Percentiles rank a stretch among this genome's conserved stretches.
These are phyloP conservation scores for Aaosphaeria arxii DNA, from an alignment of 2,329 filamentous ascomycete species.

Conservation along the genomic window DNA sequence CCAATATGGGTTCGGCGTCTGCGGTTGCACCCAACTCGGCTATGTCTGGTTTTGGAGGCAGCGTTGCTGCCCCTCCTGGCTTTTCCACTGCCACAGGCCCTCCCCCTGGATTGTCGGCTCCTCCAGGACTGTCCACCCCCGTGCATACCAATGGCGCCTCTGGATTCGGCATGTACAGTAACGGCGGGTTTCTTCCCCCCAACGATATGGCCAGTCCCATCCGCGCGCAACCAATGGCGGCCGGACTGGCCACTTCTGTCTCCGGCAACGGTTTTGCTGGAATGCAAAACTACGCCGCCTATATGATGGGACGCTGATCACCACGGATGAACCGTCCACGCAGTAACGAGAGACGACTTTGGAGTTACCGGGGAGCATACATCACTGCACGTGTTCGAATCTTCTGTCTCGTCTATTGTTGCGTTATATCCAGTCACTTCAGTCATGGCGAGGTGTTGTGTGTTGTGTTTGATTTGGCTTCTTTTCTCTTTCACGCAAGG, in stretches of 20 bases:
- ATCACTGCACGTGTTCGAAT: constrained; percentile 28
- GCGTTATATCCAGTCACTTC: constrained; percentile 41
- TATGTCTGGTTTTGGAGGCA: constrained; percentile 56
- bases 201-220: constrained; percentile 33
- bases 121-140: constrained; percentile 61
- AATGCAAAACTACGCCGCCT: constrained; percentile 33
- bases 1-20: constrained; percentile 50
- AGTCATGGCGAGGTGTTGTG: constrained; percentile 41
- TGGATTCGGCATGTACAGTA: constrained; percentile 36
- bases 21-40: constrained; percentile 50
- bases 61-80: constrained; percentile 35
- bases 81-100: constrained; percentile 72
- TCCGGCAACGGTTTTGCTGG: constrained; percentile 28
- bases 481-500: constrained; percentile 34
- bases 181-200: constrained; percentile 31
- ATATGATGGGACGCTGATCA: constrained; percentile 39
- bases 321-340: constrained; percentile 14
- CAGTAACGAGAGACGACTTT: constrained; percentile 33
- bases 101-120: constrained; percentile 75
- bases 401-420: constrained; percentile 32
- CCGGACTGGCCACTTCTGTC: constrained; percentile 29
- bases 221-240: constrained; percentile 24
- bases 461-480: constrained; percentile 26
- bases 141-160: constrained; percentile 27
- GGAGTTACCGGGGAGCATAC: constrained; percentile 29